phyloP scores from a whole-genome alignment of 2,329 filamentous ascomycete species.

The Ophiobolus disseminans region DNA sequence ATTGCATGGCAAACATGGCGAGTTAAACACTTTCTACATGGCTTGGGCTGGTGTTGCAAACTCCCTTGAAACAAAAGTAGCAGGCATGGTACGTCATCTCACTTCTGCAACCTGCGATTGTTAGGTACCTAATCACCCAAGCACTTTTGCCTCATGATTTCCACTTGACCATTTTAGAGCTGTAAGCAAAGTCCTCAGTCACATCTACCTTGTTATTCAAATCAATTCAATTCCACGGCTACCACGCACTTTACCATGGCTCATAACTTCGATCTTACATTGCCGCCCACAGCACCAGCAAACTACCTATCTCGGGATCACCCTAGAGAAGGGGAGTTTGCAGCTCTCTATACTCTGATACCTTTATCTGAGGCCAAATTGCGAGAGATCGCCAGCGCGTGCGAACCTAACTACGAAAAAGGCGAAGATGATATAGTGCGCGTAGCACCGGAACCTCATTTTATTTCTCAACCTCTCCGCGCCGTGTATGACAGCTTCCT shows the following conservation, averaged over 20 bases:
- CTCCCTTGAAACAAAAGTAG: no score
- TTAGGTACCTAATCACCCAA: no score
- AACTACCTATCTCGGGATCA: not conserved
- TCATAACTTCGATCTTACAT: not conserved
- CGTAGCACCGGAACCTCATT: not conserved
- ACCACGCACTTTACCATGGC: not conserved
- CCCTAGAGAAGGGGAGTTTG: not conserved
- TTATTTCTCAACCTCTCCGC: not conserved
- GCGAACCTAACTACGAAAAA: not conserved
- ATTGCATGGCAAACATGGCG: no score
- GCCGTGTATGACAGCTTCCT: not conserved
- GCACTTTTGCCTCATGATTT: no score
- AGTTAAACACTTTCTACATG: no score
- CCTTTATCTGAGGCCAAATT: not conserved
- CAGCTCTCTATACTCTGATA: not conserved
- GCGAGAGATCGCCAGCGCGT: not conserved
- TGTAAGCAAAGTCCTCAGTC: no score
- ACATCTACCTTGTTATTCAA: no score
- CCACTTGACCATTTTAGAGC: no score
- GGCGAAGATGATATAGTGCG: not conserved
- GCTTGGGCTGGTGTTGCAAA: no score
- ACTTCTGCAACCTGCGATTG: no score
- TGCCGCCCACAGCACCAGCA: not conserved
- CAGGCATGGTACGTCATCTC: no score
- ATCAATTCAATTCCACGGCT: no score